Percentiles rank a stretch among this genome's conserved stretches.
Evolutionary conservation across 345 rosid genomes (phyloP).

Genomic region (Arabidopsis arenosa): DNA sequence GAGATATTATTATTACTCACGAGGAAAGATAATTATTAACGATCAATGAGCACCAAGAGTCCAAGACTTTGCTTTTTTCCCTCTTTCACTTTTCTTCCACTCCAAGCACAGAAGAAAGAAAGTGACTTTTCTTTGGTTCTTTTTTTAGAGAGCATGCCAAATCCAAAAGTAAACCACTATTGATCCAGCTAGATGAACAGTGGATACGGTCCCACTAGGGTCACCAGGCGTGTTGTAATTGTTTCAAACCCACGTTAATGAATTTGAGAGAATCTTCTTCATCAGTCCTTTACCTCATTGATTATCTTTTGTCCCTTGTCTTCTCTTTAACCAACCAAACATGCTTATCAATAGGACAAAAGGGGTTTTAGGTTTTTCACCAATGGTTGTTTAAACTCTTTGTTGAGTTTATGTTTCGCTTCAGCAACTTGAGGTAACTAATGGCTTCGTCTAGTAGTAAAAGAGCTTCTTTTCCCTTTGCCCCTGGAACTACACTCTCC

Average conservation of each 20-base stretch:
- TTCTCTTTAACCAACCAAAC: slow-evolving; percentile 46
- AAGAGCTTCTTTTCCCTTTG: slow-evolving; percentile 68
- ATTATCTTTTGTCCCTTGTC: slow-evolving; percentile 44
- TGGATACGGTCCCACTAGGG: slow-evolving; percentile 44
- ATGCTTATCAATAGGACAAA: slow-evolving; percentile 22
- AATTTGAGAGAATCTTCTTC: slow-evolving; percentile 41
- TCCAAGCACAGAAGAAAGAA: slow-evolving; percentile 43
- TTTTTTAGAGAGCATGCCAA: slow-evolving; percentile 43
- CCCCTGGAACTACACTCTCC: slow-evolving; percentile 64
- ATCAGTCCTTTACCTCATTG: slow-evolving; percentile 32
- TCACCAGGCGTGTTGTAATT: slow-evolving; percentile 48
- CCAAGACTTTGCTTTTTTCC: slow-evolving; percentile 38
- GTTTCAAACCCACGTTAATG: slow-evolving; percentile 49
- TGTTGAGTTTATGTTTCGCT: slow-evolving; percentile 52
- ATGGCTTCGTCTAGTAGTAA: slow-evolving; percentile 72
- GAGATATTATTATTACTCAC: slow-evolving; percentile 35
- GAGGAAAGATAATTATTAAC: slow-evolving; percentile 21
- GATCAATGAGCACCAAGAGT: slow-evolving; percentile 42
- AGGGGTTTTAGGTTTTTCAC: slow-evolving; percentile 16
- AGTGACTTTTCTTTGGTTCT: slow-evolving; percentile 30
- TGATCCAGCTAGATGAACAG: slow-evolving; percentile 44
- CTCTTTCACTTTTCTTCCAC: slow-evolving; percentile 43
- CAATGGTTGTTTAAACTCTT: slow-evolving; percentile 44
- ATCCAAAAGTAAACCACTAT: slow-evolving; percentile 45
- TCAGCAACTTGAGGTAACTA: slow-evolving; percentile 65